phyloP scores from a whole-genome alignment of 2,329 filamentous ascomycete species.

The Calonectria hawksworthii region DNA sequence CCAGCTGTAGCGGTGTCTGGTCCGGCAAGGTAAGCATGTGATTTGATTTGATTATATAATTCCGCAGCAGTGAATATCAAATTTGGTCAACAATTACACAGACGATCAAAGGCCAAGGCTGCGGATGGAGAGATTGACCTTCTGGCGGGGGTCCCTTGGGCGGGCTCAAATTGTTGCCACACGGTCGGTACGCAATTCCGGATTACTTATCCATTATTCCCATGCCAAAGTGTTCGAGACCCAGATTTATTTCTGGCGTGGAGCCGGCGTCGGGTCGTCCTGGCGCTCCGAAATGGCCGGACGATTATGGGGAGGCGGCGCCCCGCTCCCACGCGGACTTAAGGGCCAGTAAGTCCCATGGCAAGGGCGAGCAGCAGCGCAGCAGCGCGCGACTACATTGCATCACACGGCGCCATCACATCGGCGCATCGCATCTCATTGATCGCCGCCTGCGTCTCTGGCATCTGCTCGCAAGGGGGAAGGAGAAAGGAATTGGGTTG shows the following conservation, averaged over 20 bases:
- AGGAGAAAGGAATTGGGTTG: background rate
- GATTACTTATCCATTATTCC: constrained; percentile 9
- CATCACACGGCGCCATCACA: background rate
- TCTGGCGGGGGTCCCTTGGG: background rate
- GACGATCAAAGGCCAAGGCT: background rate
- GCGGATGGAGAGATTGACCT: background rate
- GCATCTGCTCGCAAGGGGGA: background rate
- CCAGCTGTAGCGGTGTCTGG: background rate
- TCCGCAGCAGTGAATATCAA: background rate
- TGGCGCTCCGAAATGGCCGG: constrained; percentile 39
- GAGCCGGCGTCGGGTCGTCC: constrained; percentile 34
- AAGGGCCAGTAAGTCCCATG: constrained; percentile 41
- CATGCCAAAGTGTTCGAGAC: constrained; percentile 1
- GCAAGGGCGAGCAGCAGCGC: constrained; percentile 8
- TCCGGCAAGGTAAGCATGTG: background rate
- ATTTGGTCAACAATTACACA: background rate
- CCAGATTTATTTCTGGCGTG: constrained; percentile 27
- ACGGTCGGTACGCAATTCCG: constrained; percentile 1
- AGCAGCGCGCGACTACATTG: background rate
- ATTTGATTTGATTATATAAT: background rate
- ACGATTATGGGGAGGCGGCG: constrained; percentile 15
- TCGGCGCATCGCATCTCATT: constrained; percentile 1
- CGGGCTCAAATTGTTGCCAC: background rate
- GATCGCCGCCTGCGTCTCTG: background rate
- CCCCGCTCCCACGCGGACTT: constrained; percentile 42